Conservation (phyloP, 2,329 filamentous ascomycete genomes). For the Ilyonectria sp. region DNA sequence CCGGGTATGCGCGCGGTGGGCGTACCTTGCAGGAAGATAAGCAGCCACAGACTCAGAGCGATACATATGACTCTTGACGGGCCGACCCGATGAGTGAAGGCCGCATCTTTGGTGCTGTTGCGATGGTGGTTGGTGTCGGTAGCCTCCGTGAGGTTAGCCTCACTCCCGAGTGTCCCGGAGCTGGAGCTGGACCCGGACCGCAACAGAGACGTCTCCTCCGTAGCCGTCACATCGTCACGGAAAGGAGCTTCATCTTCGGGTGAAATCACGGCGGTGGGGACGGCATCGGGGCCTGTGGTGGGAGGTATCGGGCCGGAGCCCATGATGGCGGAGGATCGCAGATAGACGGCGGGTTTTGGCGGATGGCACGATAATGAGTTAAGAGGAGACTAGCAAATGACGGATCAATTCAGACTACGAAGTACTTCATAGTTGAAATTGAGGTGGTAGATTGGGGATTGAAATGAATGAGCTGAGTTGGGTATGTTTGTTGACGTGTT, state of each 20-base stretch:
- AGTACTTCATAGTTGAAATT: not conserved
- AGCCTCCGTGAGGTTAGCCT: slow-evolving; percentile 5
- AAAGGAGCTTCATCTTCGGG: not conserved
- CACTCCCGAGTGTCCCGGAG: slow-evolving; percentile 8
- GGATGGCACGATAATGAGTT: not conserved
- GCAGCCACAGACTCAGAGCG: slow-evolving; percentile 50
- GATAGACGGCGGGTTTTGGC: not conserved
- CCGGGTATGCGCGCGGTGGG: not conserved
- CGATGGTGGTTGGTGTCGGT: slow-evolving; percentile 5
- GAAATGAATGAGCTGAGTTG: not conserved
- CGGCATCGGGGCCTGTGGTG: slow-evolving; percentile 3
- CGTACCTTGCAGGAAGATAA: slow-evolving; percentile 50
- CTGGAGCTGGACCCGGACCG: slow-evolving; percentile 21
- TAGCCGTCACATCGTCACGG: slow-evolving; percentile 7
- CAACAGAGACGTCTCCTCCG: slow-evolving; percentile 45
- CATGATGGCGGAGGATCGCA: slow-evolving; percentile 3
- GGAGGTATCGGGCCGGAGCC: slow-evolving; percentile 26
- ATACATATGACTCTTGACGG: slow-evolving; percentile 61
- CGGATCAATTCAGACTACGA: not conserved
- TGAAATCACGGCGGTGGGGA: slow-evolving; percentile 4
- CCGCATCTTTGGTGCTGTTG: slow-evolving; percentile 20
- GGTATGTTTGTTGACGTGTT: not conserved
- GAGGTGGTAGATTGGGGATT: not conserved
- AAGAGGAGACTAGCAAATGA: not conserved
- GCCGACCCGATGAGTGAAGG: slow-evolving; percentile 43